Base-by-base conservation (phyloP, 2,329 filamentous ascomycete genomes). In the Colletotrichum limetticola region DNA sequence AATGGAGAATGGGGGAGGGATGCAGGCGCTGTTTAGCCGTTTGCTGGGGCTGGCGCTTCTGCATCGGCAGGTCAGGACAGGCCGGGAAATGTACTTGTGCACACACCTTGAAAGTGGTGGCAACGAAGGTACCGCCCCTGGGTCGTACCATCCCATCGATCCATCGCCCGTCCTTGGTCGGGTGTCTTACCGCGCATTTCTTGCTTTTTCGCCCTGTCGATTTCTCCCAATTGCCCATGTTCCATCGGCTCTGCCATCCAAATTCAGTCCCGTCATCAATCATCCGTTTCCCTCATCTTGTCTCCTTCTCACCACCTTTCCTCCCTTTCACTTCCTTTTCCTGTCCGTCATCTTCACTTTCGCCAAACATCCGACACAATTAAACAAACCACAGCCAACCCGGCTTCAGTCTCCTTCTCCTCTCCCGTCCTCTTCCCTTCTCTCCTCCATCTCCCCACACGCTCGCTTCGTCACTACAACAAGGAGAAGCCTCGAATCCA, bases 151-250 rank as follows among this genome's bases (percentile, higher is more conserved):
- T 64, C 70, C 26, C 42, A 62, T 62, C 59, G 58, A 68, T 72
- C 58, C 59, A 59, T 72, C 60, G 59, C 59, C 66, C 26, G 37
- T 60, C 55, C 60, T 56, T 55, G 55, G 42, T 46, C 58, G 60
- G 42, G 52, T 56, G 66, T 56, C 62, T 35, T 69, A 32, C 70
- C 66, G 42, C 59, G 59, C 57, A 19, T 57, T 72, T 70, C 60
- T 72, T 70, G 70, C 70, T 72, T 72, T 65, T 69, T 64, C 35
- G 66, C 35, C 67, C 55, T 60, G 60, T 65, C 70, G 66, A 70
- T 65, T 72, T 26, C 26, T 62, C 24, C 42, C 55, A 57, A 30
- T 55, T 26, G 58, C n/a, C 60, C 28, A 30, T 63, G 30, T n/a
- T 32, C 57, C 57, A 42, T 42, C 57, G 22, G 32, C 32, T 16